Evolutionary conservation across 768 basidiomycete genomes (phyloP).

Genomic region (Neoboletus magnificus): DNA sequence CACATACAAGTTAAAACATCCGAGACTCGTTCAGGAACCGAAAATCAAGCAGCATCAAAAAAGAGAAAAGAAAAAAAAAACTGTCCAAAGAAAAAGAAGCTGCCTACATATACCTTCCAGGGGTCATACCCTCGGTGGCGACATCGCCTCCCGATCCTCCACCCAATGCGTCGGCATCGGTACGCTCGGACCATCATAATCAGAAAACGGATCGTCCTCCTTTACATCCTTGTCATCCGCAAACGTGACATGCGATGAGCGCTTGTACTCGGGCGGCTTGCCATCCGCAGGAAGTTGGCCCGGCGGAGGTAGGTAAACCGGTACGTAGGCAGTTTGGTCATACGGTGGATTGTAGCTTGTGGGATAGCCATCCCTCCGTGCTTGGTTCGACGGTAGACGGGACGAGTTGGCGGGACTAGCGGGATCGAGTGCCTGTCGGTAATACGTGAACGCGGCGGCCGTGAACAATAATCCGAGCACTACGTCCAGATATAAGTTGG

Average conservation of each 20-base stretch:
- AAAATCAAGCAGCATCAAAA: too few species aligned
- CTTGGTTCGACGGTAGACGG: conserved; percentile 40
- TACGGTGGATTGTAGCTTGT: conserved; percentile 62
- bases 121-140: conserved; percentile 17
- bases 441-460: conserved; percentile 64
- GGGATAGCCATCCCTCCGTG: conserved; percentile 40
- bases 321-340: conserved; percentile 27
- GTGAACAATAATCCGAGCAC: conserved; percentile 61
- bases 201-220: conserved; percentile 55
- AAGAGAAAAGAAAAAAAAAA: too few species aligned
- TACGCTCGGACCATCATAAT: conserved; percentile 40
- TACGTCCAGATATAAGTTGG: conserved; percentile 22
- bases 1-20: too few species aligned
- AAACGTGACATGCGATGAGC: conserved; percentile 29
- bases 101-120: too few species aligned
- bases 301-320: conserved; percentile 47
- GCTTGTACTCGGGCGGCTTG: conserved; percentile 53
- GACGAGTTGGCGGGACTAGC: conserved; percentile 48
- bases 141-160: conserved; percentile 42
- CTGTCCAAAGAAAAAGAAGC: too few species aligned
- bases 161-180: conserved; percentile 35
- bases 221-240: conserved; percentile 31
- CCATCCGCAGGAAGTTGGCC: conserved; percentile 46
- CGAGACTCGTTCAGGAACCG: too few species aligned
- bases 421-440: conserved; percentile 74